phyloP scores from a whole-genome alignment of 805 yeast genomes.

The Candida takata region DNA sequence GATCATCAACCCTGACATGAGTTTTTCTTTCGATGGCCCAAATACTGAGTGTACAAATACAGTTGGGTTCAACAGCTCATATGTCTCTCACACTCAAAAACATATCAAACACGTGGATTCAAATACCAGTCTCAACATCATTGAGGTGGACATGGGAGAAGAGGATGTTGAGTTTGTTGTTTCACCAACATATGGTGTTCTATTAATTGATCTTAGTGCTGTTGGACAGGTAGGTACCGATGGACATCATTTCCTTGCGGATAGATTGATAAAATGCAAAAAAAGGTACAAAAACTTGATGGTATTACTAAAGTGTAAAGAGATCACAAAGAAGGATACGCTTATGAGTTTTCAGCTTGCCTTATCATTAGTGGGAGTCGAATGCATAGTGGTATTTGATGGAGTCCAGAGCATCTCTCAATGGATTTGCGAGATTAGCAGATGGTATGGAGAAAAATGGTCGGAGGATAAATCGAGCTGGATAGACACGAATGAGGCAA shows the following conservation, averaged over 20 bases:
- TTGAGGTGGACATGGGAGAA: slow-evolving; percentile 13
- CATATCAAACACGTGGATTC: slow-evolving; percentile 1
- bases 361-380: slow-evolving; percentile 9
- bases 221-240: slow-evolving; percentile 11
- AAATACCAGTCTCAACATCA: slow-evolving; percentile 4
- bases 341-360: slow-evolving; percentile 13
- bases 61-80: slow-evolving; percentile 8
- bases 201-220: slow-evolving; percentile 5
- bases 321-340: slow-evolving; percentile 2
- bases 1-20: not conserved
- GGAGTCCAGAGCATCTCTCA: slow-evolving; percentile 1
- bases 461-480: not conserved
- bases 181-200: slow-evolving; percentile 8
- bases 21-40: not conserved
- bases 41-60: not conserved
- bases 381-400: slow-evolving; percentile 1
- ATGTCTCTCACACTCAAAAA: slow-evolving; percentile 2
- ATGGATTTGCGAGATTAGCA: slow-evolving; percentile 6
- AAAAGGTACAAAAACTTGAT: slow-evolving; percentile 2
- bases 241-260: slow-evolving; percentile 7
- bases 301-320: slow-evolving; percentile 5
- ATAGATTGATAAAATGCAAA: not conserved
- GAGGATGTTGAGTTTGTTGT: slow-evolving; percentile 15
- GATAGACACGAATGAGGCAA: slow-evolving; percentile 3
- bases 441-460: not conserved